These are phyloP conservation scores for Candida insectorum DNA, from an alignment of 805 yeast species.

Conservation along the genomic window DNA sequence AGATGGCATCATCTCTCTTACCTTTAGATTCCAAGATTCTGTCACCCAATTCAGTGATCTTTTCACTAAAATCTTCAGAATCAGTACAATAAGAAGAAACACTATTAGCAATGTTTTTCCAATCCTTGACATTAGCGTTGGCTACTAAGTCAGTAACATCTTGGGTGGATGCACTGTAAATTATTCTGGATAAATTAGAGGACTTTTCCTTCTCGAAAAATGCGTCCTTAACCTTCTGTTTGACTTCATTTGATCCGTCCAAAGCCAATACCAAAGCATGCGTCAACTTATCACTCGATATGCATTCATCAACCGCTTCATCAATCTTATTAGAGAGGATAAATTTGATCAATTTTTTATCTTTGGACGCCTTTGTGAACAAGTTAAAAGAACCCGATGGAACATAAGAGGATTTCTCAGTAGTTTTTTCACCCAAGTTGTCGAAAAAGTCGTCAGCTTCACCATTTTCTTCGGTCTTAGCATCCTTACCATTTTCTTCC, in stretches of 20 bases:
- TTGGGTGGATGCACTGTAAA: constrained; percentile 59
- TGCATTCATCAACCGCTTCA: constrained; percentile 64
- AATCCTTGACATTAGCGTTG: constrained; percentile 71
- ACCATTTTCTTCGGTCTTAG: constrained; percentile 9
- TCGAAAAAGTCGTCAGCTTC: constrained; percentile 29
- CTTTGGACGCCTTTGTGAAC: constrained; percentile 39
- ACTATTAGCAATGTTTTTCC: constrained; percentile 80
- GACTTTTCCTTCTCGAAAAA: constrained; percentile 60
- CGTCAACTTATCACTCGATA: constrained; percentile 57
- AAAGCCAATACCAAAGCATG: constrained; percentile 85
- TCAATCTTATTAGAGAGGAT: constrained; percentile 61
- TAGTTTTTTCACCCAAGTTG: constrained; percentile 26
- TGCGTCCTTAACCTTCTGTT: constrained; percentile 65
- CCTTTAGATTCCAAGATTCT: constrained; percentile 46
- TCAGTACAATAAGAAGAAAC: constrained; percentile 55
- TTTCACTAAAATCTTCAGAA: constrained; percentile 46
- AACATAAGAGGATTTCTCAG: constrained; percentile 17
- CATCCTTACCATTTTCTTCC: constrained; percentile 6
- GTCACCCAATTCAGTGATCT: constrained; percentile 72
- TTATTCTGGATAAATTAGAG: constrained; percentile 65
- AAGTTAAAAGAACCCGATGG: constrained; percentile 57
- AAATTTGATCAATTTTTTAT: constrained; percentile 33
- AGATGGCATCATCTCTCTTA: constrained; percentile 69
- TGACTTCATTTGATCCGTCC: constrained; percentile 56
- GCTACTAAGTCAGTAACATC: constrained; percentile 67